Percentiles rank a stretch among this genome's conserved stretches.
Conservation (phyloP, 1,139 yeast species). For the Lodderomyces theae region DNA sequence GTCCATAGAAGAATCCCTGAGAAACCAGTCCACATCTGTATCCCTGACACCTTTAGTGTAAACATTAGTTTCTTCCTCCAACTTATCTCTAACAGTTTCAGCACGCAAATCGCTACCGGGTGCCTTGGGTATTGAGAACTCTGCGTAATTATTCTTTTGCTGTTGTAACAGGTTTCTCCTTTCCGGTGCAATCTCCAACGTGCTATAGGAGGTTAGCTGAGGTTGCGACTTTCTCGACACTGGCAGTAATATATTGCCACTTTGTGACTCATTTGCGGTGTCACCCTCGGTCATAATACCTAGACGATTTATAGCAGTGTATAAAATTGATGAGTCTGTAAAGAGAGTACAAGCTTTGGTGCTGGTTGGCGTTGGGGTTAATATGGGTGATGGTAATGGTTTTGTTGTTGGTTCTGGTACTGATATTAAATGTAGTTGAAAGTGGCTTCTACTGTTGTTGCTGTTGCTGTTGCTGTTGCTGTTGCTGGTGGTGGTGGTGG, state of each 20-base stretch:
- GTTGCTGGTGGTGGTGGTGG: too few relatives aligned
- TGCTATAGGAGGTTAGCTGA: not conserved
- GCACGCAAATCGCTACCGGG: conserved; percentile 11
- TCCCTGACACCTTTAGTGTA: conserved; percentile 29
- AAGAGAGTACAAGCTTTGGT: too few relatives aligned
- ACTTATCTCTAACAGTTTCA: conserved; percentile 18
- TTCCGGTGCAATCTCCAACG: not conserved
- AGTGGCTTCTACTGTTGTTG: too few relatives aligned
- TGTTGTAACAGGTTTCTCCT: not conserved
- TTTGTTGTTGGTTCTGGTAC: too few relatives aligned
- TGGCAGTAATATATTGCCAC: not conserved
- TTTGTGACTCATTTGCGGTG: not conserved
- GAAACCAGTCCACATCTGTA: conserved; percentile 50
- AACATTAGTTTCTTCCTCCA: conserved; percentile 20
- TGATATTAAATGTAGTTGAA: too few relatives aligned
- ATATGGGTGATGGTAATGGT: too few relatives aligned
- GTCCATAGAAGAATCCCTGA: conserved; percentile 30
- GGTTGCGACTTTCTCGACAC: not conserved
- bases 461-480: too few relatives aligned
- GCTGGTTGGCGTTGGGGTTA: too few relatives aligned
- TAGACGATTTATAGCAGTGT: too few relatives aligned
- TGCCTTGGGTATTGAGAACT: not conserved
- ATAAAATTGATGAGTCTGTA: too few relatives aligned
- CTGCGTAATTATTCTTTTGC: not conserved
- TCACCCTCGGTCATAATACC: not conserved